Base-by-base conservation (phyloP, 768 basidiomycete species). In the Lactarius evosmus region DNA sequence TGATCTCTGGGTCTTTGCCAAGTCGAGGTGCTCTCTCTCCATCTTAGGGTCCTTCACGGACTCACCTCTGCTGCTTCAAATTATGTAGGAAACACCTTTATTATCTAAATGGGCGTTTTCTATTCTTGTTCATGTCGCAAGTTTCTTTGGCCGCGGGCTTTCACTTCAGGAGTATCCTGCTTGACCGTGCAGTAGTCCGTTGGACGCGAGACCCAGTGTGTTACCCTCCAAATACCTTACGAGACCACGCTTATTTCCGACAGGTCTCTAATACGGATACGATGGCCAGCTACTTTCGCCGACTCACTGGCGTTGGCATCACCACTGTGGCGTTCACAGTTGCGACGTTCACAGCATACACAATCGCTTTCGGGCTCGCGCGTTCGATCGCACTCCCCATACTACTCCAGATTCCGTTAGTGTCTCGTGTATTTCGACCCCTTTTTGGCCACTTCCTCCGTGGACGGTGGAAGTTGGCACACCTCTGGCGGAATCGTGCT, bases 101-200 rank as follows among this genome's bases (percentile, higher is more conserved):
- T 66, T 86, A 89, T 69, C 77, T 91, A 25, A 90, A 90, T 58
- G 88, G 87, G 1, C 82, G 83, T 19, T 74, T 89, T 6, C 66
- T 91, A 8, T 88, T 88, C 70, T 71, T 89, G 19, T 58, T 83
- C 29, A 67, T 82, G 53, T 79, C 83, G 0, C 89, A 91, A 70
- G 11, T 78, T 2, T 74, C 75, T 46, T 69, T 81, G 9, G 83
- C 83, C 0, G 49, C 75, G 7, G 75, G 77, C 2, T 89, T 81
- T 65, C 73, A 79, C 1, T 71, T 87, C 25, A 80, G 89, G 7
- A 84, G 82, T 36, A 72, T 85, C n/a, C 79, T 89, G 73, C 77
- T 81, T 1, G 88, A 91, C 67, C 82, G 87, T 2, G 82, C 84
- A 63, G 78, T 66, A 12, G 71, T 77, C 17, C 71, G 70, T 16